Conservation (phyloP, 192 early-diverging fungal species). For the Dimargaris cristalligena region DNA sequence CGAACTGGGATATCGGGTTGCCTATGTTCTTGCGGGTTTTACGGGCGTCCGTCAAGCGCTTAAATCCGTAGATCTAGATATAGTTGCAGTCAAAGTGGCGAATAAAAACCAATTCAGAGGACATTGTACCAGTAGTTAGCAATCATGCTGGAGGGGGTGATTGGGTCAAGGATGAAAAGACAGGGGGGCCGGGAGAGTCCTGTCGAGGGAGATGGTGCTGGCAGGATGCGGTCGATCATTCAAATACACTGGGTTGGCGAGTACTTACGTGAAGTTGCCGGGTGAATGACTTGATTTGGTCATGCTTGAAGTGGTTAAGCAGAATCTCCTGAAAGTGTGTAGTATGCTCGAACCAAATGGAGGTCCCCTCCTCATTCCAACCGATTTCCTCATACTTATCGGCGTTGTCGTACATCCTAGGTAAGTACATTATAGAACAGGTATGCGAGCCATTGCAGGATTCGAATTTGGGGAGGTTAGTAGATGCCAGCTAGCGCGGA, state of each 20-base stretch:
- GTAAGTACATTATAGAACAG: background rate
- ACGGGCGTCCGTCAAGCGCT: background rate
- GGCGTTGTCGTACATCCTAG: background rate
- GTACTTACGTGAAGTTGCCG: background rate
- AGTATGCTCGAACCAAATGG: background rate
- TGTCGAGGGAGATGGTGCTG: background rate
- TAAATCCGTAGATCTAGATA: background rate
- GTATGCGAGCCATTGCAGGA: background rate
- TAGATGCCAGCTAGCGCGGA: background rate
- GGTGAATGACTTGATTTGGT: background rate
- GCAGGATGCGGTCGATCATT: background rate
- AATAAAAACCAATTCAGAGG: too few species aligned
- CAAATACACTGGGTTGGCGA: background rate
- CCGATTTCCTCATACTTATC: background rate
- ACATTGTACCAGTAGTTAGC: too few species aligned
- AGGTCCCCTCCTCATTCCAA: background rate
- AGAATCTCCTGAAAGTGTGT: background rate
- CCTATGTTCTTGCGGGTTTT: background rate
- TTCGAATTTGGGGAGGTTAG: background rate
- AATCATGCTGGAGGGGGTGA: too few species aligned
- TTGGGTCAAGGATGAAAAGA: background rate
- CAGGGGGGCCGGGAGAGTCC: background rate
- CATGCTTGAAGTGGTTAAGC: background rate
- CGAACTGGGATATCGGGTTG: background rate
- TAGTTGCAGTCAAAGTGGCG: too few species aligned